Conservation (phyloP, 176 grass and related monocot species). For the Raddia distichophylla region DNA sequence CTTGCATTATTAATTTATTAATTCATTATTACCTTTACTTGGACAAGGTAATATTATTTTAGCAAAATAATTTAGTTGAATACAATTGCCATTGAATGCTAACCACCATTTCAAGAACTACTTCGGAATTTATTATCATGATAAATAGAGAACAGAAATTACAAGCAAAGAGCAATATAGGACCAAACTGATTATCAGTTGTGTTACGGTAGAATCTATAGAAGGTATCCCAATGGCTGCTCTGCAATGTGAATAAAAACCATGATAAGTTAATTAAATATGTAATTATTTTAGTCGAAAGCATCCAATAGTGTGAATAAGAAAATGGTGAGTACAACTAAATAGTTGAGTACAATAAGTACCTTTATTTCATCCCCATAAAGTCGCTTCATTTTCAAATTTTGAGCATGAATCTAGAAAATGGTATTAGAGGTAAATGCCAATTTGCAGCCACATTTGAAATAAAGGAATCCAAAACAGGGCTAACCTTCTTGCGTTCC, state of each 20-base stretch:
- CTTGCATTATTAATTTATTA: neutral
- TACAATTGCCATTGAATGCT: conserved; percentile 7
- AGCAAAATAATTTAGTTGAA: conserved; percentile 20
- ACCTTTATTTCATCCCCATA: conserved; percentile 89
- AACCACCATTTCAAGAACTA: conserved; percentile 14
- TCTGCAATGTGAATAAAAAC: conserved; percentile 62
- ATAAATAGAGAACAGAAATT: neutral
- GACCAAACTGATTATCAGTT: conserved; percentile 92
- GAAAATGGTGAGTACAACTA: conserved; percentile 12
- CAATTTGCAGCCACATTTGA: conserved; percentile 32
- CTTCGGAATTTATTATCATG: conserved; percentile 14
- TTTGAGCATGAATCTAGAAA: conserved; percentile 74
- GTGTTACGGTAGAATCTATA: conserved; percentile 94
- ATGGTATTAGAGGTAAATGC: conserved; percentile 11
- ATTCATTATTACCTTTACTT: neutral
- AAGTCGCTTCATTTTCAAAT: conserved; percentile 91
- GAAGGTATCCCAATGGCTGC: conserved; percentile 81
- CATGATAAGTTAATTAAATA: conserved; percentile 44
- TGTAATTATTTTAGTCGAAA: conserved; percentile 30
- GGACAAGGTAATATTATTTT: conserved; percentile 15
- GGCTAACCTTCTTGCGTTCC: conserved; percentile 90
- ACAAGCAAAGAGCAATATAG: conserved; percentile 44
- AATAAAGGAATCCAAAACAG: conserved; percentile 29
- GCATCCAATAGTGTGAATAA: conserved; percentile 28
- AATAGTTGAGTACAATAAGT: conserved; percentile 20